A percentile compares a stretch with the other conserved stretches of the same genome.
These are phyloP conservation scores for Monilinia fructigena DNA, from an alignment of 2,329 filamentous ascomycete genomes.

Conservation along the genomic window DNA sequence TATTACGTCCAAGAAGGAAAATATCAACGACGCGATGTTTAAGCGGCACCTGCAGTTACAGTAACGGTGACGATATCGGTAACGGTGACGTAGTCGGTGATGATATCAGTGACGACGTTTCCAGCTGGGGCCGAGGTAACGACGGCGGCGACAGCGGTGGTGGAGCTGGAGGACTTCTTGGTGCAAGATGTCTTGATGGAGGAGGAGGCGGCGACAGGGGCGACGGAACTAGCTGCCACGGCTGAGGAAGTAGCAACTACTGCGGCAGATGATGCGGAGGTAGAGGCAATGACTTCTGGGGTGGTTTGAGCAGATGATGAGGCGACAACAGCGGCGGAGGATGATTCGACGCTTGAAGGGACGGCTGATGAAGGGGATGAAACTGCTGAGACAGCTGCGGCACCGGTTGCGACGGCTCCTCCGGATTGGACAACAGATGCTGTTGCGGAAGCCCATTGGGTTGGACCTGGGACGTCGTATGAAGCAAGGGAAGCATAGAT, in stretches of 20 bases:
- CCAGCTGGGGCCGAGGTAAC: not conserved
- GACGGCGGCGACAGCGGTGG: not conserved
- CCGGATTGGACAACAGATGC: not conserved
- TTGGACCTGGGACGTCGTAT: conserved; percentile 42
- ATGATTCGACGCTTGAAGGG: conserved; percentile 1
- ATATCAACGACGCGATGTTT: not conserved
- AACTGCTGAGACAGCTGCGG: not conserved
- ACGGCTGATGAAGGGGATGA: not conserved
- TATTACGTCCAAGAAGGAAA: not conserved
- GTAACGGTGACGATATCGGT: conserved; percentile 20
- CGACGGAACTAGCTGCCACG: not conserved
- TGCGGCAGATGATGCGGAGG: not conserved
- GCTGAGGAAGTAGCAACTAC: not conserved
- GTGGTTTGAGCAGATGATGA: not conserved
- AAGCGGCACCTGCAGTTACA: conserved; percentile 4
- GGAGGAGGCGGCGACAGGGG: not conserved
- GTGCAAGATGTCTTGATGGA: not conserved
- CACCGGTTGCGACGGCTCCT: not conserved
- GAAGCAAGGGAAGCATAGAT: conserved; percentile 41
- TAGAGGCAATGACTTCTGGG: too few species aligned
- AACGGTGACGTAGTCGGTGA: conserved; percentile 3
- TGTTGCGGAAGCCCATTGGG: conserved; percentile 23
- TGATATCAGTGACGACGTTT: not conserved
- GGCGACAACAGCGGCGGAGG: not conserved
- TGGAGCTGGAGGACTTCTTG: not conserved